These are phyloP conservation scores for Boehmeria nivea DNA, from an alignment of 306 rosid species.

Conservation along the genomic window DNA sequence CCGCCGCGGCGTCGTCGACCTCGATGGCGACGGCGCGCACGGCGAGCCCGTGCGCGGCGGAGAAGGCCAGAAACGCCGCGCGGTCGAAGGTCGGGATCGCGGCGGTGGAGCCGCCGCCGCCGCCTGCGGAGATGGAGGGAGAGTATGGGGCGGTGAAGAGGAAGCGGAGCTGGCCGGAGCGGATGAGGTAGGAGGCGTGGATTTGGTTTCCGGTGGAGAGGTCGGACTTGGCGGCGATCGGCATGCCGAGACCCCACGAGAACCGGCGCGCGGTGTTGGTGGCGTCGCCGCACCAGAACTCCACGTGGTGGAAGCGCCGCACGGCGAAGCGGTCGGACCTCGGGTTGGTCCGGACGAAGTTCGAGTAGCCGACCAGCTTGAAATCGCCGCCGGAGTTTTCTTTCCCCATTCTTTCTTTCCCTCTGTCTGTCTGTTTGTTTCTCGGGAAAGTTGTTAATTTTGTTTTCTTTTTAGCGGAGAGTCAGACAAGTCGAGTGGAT, in stretches of 20 bases:
- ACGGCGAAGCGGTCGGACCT: conserved; percentile 66
- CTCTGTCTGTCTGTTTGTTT: not conserved
- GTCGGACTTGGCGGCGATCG: conserved; percentile 65
- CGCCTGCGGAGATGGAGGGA: conserved; percentile 32
- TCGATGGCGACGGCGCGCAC: conserved; percentile 75
- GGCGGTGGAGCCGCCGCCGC: conserved; percentile 31
- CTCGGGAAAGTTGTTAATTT: not conserved
- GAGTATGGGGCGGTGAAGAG: conserved; percentile 93
- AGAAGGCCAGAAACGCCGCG: conserved; percentile 45
- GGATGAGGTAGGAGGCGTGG: conserved; percentile 87
- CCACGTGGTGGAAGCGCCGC: conserved; percentile 74
- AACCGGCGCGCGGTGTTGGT: conserved; percentile 68
- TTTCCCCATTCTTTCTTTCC: conserved; percentile 31
- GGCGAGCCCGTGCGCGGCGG: conserved; percentile 62
- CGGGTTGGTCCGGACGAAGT: conserved; percentile 66
- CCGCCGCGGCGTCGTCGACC: conserved; percentile 62
- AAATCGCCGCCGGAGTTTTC: conserved; percentile 19
- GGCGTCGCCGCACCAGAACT: conserved; percentile 88
- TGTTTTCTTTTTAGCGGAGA: not conserved
- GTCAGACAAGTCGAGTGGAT: too few relatives aligned
- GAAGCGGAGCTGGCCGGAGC: conserved; percentile 76
- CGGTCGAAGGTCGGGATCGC: conserved; percentile 56
- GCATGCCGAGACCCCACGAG: conserved; percentile 87
- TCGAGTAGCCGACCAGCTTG: conserved; percentile 53
- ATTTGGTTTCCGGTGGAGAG: conserved; percentile 70